Evolutionary conservation across 192 early-diverging fungal species (phyloP).

Genomic region (Backusella australiensis): DNA sequence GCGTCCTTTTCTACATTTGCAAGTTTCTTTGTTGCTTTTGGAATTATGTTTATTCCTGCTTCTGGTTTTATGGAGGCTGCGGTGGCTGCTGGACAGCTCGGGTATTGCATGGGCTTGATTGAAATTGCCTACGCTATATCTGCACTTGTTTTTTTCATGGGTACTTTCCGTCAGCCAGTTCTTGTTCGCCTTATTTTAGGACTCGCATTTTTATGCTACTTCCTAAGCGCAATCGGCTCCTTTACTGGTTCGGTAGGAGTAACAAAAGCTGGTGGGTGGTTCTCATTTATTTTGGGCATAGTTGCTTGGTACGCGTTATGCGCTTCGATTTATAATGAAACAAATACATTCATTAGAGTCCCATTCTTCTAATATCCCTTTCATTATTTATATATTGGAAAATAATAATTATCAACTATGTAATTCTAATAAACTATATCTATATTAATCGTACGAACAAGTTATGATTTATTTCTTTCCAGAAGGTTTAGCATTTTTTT

Average conservation of each 20-base stretch:
- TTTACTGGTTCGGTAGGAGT: background rate
- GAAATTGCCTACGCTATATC: conserved; percentile 14
- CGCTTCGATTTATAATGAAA: conserved; percentile 14
- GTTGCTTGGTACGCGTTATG: conserved; percentile 19
- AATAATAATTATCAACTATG: background rate
- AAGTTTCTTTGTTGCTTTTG: conserved; percentile 28
- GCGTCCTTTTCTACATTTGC: conserved; percentile 16
- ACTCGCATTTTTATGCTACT: conserved; percentile 15
- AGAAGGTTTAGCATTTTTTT: background rate
- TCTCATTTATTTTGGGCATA: conserved; percentile 11
- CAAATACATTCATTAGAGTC: conserved; percentile 5
- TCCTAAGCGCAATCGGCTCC: conserved; percentile 11
- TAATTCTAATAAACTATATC: background rate
- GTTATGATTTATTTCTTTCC: background rate
- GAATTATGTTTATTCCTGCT: conserved; percentile 21
- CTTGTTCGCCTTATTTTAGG: conserved; percentile 12
- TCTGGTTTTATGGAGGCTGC: conserved; percentile 9
- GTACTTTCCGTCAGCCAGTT: conserved; percentile 19
- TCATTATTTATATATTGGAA: background rate
- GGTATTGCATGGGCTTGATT: background rate
- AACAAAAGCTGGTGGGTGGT: conserved; percentile 22
- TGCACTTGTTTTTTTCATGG: conserved; percentile 23
- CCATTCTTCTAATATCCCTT: conserved; percentile 10
- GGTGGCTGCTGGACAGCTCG: background rate
- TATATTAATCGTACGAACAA: background rate